Percentiles rank a stretch among this genome's conserved stretches.
Evolutionary conservation across 768 basidiomycete genomes (phyloP).

Genomic region (Lactifluus hygrophoroides): DNA sequence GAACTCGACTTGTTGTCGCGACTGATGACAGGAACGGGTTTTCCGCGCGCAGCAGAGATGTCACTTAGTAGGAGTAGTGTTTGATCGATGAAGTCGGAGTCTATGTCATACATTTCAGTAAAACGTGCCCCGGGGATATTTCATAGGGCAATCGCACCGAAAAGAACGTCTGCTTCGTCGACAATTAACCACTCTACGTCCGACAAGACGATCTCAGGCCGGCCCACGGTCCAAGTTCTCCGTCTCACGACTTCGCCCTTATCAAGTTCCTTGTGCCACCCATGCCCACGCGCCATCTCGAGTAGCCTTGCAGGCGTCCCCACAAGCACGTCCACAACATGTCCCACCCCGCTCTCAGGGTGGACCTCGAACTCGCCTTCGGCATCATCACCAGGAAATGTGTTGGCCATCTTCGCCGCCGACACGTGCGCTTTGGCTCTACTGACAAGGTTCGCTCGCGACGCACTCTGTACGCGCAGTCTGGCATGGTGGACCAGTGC

Average conservation of each 20-base stretch:
- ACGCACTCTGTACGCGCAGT: slow-evolving; percentile 65
- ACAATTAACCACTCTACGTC: slow-evolving; percentile 83
- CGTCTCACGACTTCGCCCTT: slow-evolving; percentile 24
- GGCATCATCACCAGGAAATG: slow-evolving; percentile 22
- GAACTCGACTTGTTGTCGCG: not conserved
- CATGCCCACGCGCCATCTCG: slow-evolving; percentile 47
- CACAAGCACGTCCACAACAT: slow-evolving; percentile 48
- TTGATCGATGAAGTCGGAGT: slow-evolving; percentile 72
- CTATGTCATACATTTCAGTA: slow-evolving; percentile 32
- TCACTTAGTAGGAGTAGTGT: slow-evolving; percentile 65
- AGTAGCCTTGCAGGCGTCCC: slow-evolving; percentile 58
- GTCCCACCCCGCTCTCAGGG: slow-evolving; percentile 17
- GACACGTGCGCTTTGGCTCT: slow-evolving; percentile 24
- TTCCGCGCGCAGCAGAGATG: slow-evolving; percentile 54
- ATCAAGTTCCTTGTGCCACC: slow-evolving; percentile 40
- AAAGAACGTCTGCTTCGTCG: slow-evolving; percentile 86
- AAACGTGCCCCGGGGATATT: not conserved
- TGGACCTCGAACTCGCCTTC: slow-evolving; percentile 22
- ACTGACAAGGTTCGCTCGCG: slow-evolving; percentile 42
- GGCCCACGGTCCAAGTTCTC: slow-evolving; percentile 36
- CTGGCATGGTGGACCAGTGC: slow-evolving; percentile 64
- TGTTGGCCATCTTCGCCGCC: slow-evolving; percentile 42
- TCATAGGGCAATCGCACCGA: slow-evolving; percentile 46
- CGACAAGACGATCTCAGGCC: slow-evolving; percentile 52
- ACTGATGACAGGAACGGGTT: slow-evolving; percentile 28